A percentile compares a stretch with the other conserved stretches of the same genome.
Evolutionary conservation across 2,329 filamentous ascomycete species (phyloP).

Genomic region (Blumeria graminis): DNA sequence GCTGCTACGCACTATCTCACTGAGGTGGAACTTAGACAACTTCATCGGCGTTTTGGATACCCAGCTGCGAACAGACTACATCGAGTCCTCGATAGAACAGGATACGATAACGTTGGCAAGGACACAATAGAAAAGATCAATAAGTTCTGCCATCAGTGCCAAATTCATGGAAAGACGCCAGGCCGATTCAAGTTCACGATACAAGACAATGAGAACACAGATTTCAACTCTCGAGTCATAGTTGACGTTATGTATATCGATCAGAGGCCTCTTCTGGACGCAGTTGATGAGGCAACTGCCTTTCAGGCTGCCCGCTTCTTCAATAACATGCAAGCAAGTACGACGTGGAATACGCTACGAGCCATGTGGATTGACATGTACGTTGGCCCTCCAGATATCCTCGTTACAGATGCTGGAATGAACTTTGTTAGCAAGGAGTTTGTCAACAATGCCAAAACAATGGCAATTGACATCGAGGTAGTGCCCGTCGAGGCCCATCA

Average conservation of each 20-base stretch:
- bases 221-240: not conserved
- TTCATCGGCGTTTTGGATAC: not conserved
- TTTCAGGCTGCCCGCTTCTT: constrained; percentile 3
- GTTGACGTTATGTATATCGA: constrained; percentile 2
- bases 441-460: not conserved
- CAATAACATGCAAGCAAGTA: not conserved
- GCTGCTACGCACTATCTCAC: too few species aligned
- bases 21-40: not conserved
- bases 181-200: not conserved
- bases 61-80: too few species aligned
- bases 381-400: not conserved
- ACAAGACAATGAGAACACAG: not conserved
- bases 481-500: too few species aligned
- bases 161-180: not conserved
- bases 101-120: not conserved
- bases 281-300: constrained; percentile 1
- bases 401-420: not conserved
- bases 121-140: not conserved
- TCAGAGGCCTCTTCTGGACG: not conserved
- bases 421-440: not conserved
- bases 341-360: not conserved
- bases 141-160: not conserved
- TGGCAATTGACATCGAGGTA: not conserved
- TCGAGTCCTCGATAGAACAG: too few species aligned
- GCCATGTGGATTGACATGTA: not conserved